Conservation (phyloP, 257 asterid species). For the Solanum sitiens region DNA sequence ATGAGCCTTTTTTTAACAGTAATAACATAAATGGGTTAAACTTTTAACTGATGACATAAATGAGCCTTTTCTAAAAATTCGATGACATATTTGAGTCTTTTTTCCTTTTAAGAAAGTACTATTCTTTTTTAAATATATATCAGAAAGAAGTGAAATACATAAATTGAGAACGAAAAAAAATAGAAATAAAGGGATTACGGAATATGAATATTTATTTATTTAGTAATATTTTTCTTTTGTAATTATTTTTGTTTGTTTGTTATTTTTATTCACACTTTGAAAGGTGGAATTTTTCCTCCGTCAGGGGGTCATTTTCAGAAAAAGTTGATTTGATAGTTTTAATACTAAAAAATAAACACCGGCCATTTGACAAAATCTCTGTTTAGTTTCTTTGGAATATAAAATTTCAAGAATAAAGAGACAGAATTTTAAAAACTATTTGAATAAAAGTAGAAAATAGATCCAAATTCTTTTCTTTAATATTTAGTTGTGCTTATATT, state of each 20-base stretch:
- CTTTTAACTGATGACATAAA: too few relatives aligned
- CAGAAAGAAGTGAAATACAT: neutral
- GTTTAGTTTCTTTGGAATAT: slow-evolving; percentile 5
- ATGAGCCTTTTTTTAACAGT: too few relatives aligned
- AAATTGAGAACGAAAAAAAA: neutral
- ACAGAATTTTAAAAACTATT: neutral
- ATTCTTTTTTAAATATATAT: too few relatives aligned
- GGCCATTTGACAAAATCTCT: slow-evolving; percentile 18
- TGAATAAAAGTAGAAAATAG: neutral
- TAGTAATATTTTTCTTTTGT: neutral
- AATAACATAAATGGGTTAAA: too few relatives aligned
- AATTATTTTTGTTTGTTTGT: neutral
- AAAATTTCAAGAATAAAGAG: neutral
- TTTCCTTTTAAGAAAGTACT: neutral
- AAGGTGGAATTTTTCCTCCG: neutral
- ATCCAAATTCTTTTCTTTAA: neutral
- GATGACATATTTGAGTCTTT: too few relatives aligned
- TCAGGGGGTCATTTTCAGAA: slow-evolving; percentile 36
- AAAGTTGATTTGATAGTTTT: slow-evolving; percentile 22
- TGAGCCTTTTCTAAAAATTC: too few relatives aligned
- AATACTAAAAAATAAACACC: slow-evolving; percentile 5
- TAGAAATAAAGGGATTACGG: too few relatives aligned
- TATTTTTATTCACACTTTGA: slow-evolving; percentile 11
- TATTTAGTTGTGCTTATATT: neutral
- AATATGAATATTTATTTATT: neutral